Conservation (phyloP, 1,284 basidiomycete species). For the Moesziomyces parantarcticus region DNA sequence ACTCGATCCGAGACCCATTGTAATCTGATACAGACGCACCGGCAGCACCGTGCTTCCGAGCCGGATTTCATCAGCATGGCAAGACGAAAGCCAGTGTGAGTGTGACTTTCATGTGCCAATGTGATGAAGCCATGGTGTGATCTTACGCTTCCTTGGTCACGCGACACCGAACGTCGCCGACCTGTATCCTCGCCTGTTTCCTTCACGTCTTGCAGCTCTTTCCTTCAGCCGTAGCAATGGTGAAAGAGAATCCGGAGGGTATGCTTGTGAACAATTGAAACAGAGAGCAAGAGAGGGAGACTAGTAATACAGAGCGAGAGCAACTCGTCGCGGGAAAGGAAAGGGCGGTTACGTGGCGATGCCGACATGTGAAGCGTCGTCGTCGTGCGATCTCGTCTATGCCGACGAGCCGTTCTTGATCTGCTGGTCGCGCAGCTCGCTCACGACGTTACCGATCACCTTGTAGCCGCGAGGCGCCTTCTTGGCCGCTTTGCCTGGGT, state of each 20-base stretch:
- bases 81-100: too few relatives aligned
- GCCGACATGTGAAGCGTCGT: not conserved
- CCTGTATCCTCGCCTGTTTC: too few relatives aligned
- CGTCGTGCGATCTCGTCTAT: not conserved
- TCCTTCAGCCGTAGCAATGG: not conserved
- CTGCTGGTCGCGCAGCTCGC: conserved; percentile 56
- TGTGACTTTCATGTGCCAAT: not conserved
- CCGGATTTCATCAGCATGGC: too few relatives aligned
- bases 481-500: conserved; percentile 57
- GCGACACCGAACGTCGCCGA: not conserved
- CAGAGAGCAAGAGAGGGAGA: too few relatives aligned
- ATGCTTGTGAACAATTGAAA: not conserved
- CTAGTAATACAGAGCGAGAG: conserved; percentile 25
- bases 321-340: not conserved
- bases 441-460: conserved; percentile 63
- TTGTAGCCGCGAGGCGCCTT: conserved; percentile 65
- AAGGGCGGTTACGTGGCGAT: not conserved
- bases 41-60: too few relatives aligned
- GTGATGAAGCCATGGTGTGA: not conserved
- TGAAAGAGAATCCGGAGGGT: not conserved
- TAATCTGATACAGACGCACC: too few relatives aligned
- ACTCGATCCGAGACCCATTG: too few relatives aligned
- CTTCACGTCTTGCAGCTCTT: too few relatives aligned
- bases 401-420: conserved; percentile 39
- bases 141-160: not conserved